Percentiles rank a stretch among this genome's conserved stretches.
These are phyloP conservation scores for Populus hybrid DNA, from an alignment of 441 rosid genomes.

Conservation along the genomic window DNA sequence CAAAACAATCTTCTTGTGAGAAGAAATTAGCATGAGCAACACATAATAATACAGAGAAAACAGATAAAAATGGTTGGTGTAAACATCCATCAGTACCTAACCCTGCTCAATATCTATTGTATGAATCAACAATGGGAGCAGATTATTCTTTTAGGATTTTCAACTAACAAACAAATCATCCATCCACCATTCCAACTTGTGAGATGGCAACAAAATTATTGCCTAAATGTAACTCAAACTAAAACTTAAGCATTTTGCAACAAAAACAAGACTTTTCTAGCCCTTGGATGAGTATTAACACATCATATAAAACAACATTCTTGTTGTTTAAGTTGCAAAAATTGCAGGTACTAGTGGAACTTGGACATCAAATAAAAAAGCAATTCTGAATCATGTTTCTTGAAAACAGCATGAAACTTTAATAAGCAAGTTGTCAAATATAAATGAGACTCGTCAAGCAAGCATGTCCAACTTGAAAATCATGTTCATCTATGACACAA, in stretches of 20 bases:
- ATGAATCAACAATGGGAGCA: neutral
- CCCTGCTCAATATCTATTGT: neutral
- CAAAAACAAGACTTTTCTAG: neutral
- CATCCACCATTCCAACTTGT: neutral
- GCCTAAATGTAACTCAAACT: neutral
- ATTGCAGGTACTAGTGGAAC: neutral
- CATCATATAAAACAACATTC: neutral
- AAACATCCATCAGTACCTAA: neutral
- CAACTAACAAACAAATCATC: neutral
- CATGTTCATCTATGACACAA: neutral
- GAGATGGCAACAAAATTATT: neutral
- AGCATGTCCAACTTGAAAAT: neutral
- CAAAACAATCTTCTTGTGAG: slow-evolving; percentile 1
- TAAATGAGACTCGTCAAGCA: neutral
- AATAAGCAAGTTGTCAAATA: neutral
- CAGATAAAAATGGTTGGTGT: neutral
- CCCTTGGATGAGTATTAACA: neutral
- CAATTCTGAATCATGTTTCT: neutral
- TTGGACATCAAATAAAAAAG: too few relatives aligned
- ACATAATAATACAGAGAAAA: neutral
- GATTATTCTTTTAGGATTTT: neutral
- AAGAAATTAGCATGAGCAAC: slow-evolving; percentile 4
- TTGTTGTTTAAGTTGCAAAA: neutral
- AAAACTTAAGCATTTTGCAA: neutral
- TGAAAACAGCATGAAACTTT: neutral